phyloP scores from a whole-genome alignment of 768 basidiomycete genomes.

The Kwoniella shandongensis region DNA sequence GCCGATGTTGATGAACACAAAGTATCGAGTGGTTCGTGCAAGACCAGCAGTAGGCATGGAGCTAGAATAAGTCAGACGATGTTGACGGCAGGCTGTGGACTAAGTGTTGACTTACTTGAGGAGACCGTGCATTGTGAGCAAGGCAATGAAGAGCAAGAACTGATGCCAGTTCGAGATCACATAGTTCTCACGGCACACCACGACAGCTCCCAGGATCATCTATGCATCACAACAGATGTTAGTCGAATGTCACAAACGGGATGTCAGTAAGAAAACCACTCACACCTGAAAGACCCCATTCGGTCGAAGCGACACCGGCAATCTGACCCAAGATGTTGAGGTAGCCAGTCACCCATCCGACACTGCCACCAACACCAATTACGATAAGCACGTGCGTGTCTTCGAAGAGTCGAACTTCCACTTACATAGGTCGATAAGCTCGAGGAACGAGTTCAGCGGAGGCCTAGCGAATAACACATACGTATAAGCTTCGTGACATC shows the following conservation, averaged over 20 bases:
- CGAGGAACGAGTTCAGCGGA: slow-evolving; percentile 55
- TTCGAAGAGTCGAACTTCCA: background rate
- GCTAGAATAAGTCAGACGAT: slow-evolving; percentile 6
- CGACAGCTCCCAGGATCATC: slow-evolving; percentile 48
- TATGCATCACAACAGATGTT: background rate
- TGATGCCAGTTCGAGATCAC: slow-evolving; percentile 68
- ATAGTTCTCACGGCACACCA: slow-evolving; percentile 58
- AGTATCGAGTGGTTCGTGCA: slow-evolving; percentile 65
- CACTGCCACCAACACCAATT: slow-evolving; percentile 38
- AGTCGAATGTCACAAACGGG: too few species aligned
- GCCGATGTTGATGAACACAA: slow-evolving; percentile 82
- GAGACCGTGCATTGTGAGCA: slow-evolving; percentile 75
- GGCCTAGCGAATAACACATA: slow-evolving; percentile 18
- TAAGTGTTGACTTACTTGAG: slow-evolving; percentile 57
- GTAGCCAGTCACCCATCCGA: slow-evolving; percentile 55
- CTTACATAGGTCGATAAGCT: slow-evolving; percentile 47
- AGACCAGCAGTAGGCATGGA: slow-evolving; percentile 66
- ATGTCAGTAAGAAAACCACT: slow-evolving; percentile 10
- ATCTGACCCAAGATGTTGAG: slow-evolving; percentile 54
- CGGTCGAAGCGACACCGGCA: slow-evolving; percentile 80
- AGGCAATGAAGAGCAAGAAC: slow-evolving; percentile 72
- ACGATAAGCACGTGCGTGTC: background rate
- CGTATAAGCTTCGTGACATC: background rate
- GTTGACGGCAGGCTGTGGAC: background rate
- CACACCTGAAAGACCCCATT: slow-evolving; percentile 62